Evolutionary conservation across 1,284 basidiomycete species (phyloP).

Genomic region (Phlebopus sp.): DNA sequence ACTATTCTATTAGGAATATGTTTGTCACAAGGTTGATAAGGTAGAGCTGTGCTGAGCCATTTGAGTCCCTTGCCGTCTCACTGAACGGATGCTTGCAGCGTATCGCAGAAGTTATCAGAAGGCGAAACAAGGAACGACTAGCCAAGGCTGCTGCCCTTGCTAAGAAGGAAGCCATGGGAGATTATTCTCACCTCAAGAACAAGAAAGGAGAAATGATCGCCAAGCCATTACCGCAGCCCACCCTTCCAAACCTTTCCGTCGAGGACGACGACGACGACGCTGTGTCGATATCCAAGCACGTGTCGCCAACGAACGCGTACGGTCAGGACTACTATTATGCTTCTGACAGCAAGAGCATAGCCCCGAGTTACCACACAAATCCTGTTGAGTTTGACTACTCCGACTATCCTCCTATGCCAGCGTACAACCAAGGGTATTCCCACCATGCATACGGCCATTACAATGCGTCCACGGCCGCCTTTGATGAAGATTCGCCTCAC

Average conservation of each 20-base stretch:
- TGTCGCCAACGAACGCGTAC: conserved; percentile 52
- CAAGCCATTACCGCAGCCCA: conserved; percentile 90
- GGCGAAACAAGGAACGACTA: conserved; percentile 84
- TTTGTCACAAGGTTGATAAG: conserved; percentile 99
- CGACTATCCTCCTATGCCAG: conserved; percentile 72
- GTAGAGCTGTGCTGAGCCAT: conserved; percentile 41
- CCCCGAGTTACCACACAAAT: conserved; percentile 33
- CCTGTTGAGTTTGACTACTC: conserved; percentile 44
- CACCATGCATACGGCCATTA: conserved; percentile 51
- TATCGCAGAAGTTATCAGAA: conserved; percentile 91
- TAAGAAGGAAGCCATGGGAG: conserved; percentile 86
- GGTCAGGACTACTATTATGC: conserved; percentile 56
- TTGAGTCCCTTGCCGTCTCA: conserved; percentile 1
- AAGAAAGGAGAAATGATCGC: conserved; percentile 85
- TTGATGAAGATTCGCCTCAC: conserved; percentile 49
- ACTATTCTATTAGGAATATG: conserved; percentile 74
- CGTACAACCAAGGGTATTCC: conserved; percentile 57
- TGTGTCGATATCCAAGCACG: conserved; percentile 56
- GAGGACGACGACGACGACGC: conserved; percentile 77
- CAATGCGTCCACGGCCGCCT: conserved; percentile 53
- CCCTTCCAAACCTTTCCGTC: conserved; percentile 87
- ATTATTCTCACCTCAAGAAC: conserved; percentile 90
- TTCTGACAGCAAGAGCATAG: conserved; percentile 34
- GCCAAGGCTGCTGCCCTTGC: conserved; percentile 81
- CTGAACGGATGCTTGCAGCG: conserved; percentile 47